Percentiles rank a stretch among this genome's conserved stretches.
Conservation (phyloP, 2,329 filamentous ascomycete species). For the Xylaria sp. region DNA sequence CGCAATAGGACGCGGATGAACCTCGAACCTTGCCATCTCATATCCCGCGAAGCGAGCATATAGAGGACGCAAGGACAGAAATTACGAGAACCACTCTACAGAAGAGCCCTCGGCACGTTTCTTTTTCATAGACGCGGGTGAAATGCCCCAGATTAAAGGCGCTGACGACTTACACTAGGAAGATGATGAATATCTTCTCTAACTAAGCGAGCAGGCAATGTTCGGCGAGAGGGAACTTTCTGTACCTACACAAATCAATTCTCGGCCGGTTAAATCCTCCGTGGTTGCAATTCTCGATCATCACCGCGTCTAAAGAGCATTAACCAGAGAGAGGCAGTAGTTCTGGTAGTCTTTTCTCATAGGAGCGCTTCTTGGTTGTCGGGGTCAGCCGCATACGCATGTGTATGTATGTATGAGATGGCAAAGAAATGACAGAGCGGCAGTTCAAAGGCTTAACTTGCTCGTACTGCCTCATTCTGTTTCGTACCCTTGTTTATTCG, state of each 20-base stretch:
- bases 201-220: neutral
- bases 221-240: neutral
- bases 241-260: neutral
- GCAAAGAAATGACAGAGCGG: constrained; percentile 3
- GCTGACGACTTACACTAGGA: constrained; percentile 1
- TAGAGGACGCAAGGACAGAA: neutral
- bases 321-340: neutral
- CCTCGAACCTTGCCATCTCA: neutral
- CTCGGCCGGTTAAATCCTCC: constrained; percentile 31
- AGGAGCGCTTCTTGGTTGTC: constrained; percentile 17
- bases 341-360: constrained; percentile 8
- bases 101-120: neutral
- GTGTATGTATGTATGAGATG: neutral
- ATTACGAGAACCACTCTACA: neutral
- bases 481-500: neutral
- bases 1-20: neutral
- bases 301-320: neutral
- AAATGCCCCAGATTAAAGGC: neutral
- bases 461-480: neutral
- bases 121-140: constrained; percentile 2
- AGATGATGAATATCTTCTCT: constrained; percentile 10
- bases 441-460: constrained; percentile 26
- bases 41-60: neutral
- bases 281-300: constrained; percentile 3
- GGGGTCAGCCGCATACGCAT: neutral